Conservation (phyloP, 805 yeast species). For the Cyberlindnera euphorbiiphila region DNA sequence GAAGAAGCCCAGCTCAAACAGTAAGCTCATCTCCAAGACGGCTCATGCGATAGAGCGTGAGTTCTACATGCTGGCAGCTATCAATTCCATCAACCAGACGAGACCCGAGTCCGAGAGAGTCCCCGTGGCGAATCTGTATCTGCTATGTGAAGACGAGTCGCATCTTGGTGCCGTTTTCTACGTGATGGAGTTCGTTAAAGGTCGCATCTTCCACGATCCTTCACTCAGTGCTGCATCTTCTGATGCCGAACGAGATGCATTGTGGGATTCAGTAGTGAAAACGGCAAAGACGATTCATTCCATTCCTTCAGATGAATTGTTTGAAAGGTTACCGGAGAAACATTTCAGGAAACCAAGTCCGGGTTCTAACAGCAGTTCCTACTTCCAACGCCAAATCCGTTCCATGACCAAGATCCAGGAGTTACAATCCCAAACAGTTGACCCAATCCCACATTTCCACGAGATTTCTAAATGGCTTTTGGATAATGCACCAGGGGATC, state of each 20-base stretch:
- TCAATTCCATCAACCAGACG: constrained; percentile 25
- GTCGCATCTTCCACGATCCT: constrained; percentile 54
- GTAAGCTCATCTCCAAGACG: constrained; percentile 45
- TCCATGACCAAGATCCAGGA: constrained; percentile 42
- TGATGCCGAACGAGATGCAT: constrained; percentile 25
- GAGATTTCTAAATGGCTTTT: constrained; percentile 40
- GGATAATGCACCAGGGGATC: constrained; percentile 44
- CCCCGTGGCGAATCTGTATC: constrained; percentile 51
- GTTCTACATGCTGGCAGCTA: constrained; percentile 44
- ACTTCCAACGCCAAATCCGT: constrained; percentile 51
- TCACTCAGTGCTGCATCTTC: constrained; percentile 34
- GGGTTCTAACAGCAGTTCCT: constrained; percentile 29
- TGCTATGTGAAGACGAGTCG: constrained; percentile 54
- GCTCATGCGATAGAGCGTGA: constrained; percentile 66
- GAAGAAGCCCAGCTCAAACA: constrained; percentile 51
- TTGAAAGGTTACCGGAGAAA: constrained; percentile 38
- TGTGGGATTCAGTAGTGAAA: constrained; percentile 47
- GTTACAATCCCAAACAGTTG: constrained; percentile 36
- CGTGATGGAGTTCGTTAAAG: constrained; percentile 56
- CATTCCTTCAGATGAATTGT: constrained; percentile 41
- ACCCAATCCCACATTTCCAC: constrained; percentile 45
- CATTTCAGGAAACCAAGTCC: constrained; percentile 33
- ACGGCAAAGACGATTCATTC: constrained; percentile 48
- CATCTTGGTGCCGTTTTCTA: constrained; percentile 55
- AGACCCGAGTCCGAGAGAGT: constrained; percentile 29